phyloP scores from a whole-genome alignment of 2,329 filamentous ascomycete species.

The Cercospora berteroae region DNA sequence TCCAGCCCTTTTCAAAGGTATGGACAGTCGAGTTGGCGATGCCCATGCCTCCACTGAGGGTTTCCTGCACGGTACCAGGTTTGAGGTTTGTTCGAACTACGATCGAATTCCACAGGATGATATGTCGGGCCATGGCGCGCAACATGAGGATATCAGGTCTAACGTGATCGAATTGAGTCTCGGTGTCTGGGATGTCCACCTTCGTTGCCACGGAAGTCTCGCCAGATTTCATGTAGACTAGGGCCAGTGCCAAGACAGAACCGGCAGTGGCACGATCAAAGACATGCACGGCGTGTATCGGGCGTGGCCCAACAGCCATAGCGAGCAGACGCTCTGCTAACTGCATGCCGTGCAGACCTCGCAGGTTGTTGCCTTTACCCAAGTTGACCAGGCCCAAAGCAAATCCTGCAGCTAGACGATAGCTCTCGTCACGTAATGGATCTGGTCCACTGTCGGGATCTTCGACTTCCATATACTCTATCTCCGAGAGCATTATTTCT shows the following conservation, averaged over 20 bases:
- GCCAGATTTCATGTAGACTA: slow-evolving; percentile 97
- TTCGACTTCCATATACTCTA: slow-evolving; percentile 81
- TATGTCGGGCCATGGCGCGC: slow-evolving; percentile 80
- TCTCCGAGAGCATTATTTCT: slow-evolving; percentile 97
- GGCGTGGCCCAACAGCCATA: slow-evolving; percentile 83
- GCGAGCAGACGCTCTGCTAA: slow-evolving; percentile 83
- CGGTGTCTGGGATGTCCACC: slow-evolving; percentile 86
- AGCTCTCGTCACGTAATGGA: slow-evolving; percentile 87
- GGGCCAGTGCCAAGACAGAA: slow-evolving; percentile 82
- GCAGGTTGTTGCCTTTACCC: slow-evolving; percentile 82
- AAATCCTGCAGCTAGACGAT: slow-evolving; percentile 89
- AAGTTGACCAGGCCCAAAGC: slow-evolving; percentile 92
- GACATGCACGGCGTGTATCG: slow-evolving; percentile 87
- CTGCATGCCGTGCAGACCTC: slow-evolving; percentile 88
- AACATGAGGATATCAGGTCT: slow-evolving; percentile 89
- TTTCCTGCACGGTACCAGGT: neutral
- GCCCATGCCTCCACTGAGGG: neutral
- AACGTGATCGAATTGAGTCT: slow-evolving; percentile 91
- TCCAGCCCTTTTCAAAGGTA: slow-evolving; percentile 54
- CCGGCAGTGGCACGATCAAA: slow-evolving; percentile 89
- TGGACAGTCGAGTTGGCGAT: neutral
- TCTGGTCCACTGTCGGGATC: slow-evolving; percentile 68
- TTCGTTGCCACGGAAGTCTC: slow-evolving; percentile 83
- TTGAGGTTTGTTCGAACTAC: slow-evolving; percentile 46
- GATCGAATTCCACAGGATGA: slow-evolving; percentile 91